Evolutionary conservation across 2,329 filamentous ascomycete species (phyloP).

Genomic region (Thielaviopsis musarum): DNA sequence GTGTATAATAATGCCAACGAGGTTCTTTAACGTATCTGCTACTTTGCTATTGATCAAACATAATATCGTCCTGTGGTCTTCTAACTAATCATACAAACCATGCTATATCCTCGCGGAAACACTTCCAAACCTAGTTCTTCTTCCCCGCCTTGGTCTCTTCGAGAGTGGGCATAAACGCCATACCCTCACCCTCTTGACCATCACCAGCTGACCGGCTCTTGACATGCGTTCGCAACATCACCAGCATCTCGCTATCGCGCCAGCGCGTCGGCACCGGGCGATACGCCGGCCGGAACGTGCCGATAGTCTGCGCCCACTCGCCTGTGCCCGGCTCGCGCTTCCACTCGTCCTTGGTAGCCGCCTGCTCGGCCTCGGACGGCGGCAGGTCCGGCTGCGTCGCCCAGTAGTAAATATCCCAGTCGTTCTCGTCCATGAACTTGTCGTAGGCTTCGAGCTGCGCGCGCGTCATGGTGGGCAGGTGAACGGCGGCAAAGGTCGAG

Average conservation of each 20-base stretch:
- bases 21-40: too few relatives aligned
- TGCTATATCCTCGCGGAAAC: too few relatives aligned
- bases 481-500: slow-evolving; percentile 76
- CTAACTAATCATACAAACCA: too few relatives aligned
- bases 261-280: slow-evolving; percentile 75
- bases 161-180: slow-evolving; percentile 42
- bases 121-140: not conserved
- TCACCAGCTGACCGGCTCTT: slow-evolving; percentile 34
- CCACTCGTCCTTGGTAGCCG: slow-evolving; percentile 16
- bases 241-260: slow-evolving; percentile 66
- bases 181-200: slow-evolving; percentile 25
- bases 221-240: slow-evolving; percentile 66
- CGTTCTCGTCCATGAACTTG: slow-evolving; percentile 90
- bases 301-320: slow-evolving; percentile 94
- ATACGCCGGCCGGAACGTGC: slow-evolving; percentile 86
- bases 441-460: slow-evolving; percentile 73
- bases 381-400: slow-evolving; percentile 64
- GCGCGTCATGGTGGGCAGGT: slow-evolving; percentile 58
- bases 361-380: slow-evolving; percentile 27
- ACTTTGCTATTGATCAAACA: too few relatives aligned
- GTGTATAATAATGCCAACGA: too few relatives aligned
- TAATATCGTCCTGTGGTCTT: too few relatives aligned
- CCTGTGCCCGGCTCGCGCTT: slow-evolving; percentile 31
- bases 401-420: slow-evolving; percentile 99
- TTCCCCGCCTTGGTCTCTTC: slow-evolving; percentile 11